Evolutionary conservation across 129 eudicot species (phyloP).

Genomic region (Tagetes erecta): DNA sequence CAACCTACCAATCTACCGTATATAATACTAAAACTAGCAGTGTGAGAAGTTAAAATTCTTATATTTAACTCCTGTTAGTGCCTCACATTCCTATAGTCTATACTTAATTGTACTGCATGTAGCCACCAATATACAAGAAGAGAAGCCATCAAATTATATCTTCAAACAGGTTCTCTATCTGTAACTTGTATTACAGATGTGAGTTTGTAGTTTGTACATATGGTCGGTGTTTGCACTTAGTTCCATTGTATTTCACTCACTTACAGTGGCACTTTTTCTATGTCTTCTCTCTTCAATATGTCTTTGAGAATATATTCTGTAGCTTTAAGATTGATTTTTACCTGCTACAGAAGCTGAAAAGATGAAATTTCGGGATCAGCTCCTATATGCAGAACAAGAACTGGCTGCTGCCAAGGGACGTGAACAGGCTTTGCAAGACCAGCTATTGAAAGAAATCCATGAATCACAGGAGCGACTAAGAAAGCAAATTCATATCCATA

Average conservation of each 20-base stretch:
- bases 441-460: slow-evolving; percentile 70
- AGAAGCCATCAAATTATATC: background rate
- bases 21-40: slow-evolving; percentile 1
- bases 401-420: slow-evolving; percentile 93
- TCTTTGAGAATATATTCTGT: slow-evolving; percentile 15
- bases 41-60: slow-evolving; percentile 7
- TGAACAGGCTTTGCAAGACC: slow-evolving; percentile 82
- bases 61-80: background rate
- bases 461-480: slow-evolving; percentile 74
- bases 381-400: slow-evolving; percentile 81
- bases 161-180: background rate
- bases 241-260: slow-evolving; percentile 19
- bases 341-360: slow-evolving; percentile 68
- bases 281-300: slow-evolving; percentile 10
- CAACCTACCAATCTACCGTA: background rate
- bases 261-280: background rate
- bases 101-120: background rate
- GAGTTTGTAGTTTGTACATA: background rate
- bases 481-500: slow-evolving; percentile 61
- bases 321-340: slow-evolving; percentile 28
- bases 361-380: slow-evolving; percentile 68
- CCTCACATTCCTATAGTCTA: background rate
- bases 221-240: background rate
- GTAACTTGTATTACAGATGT: background rate
- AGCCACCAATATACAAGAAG: background rate